A percentile compares a stretch with the other conserved stretches of the same genome.
phyloP scores from a whole-genome alignment of 2,329 filamentous ascomycete genomes.

The Curvularia verruculosa region DNA sequence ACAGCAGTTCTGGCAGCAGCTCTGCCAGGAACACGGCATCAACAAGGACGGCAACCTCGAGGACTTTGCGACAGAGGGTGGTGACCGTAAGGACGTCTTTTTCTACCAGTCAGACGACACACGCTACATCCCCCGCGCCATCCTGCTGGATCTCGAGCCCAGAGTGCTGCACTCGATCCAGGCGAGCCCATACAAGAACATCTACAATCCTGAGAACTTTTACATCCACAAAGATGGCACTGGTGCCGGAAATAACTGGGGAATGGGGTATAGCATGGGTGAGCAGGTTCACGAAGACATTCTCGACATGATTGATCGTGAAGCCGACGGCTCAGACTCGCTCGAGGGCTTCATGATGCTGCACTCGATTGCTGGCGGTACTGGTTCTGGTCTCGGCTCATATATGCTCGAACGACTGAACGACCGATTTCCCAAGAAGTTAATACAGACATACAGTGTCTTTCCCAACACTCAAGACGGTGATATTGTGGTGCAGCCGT shows the following conservation, averaged over 20 bases:
- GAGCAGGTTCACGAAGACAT: constrained; percentile 94
- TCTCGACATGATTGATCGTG: constrained; percentile 98
- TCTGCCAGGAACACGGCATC: constrained; percentile 97
- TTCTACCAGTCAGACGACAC: constrained; percentile 99
- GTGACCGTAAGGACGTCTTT: constrained; percentile 98
- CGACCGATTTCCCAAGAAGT: constrained; percentile 97
- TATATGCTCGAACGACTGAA: constrained; percentile 95
- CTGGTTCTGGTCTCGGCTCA: constrained; percentile 92
- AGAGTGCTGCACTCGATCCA: constrained; percentile 92
- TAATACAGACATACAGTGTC: constrained; percentile 98
- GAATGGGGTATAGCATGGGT: constrained; percentile 90
- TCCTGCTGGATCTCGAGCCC: constrained; percentile 92
- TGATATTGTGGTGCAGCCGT: constrained; percentile 96
- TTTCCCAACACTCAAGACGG: constrained; percentile 91
- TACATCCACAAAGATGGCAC: constrained; percentile 93
- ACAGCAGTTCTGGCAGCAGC: constrained; percentile 98
- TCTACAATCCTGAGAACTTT: constrained; percentile 99
- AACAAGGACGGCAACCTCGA: constrained; percentile 96
- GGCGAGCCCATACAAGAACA: constrained; percentile 92
- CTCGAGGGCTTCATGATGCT: constrained; percentile 99
- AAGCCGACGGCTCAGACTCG: constrained; percentile 97
- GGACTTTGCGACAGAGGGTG: constrained; percentile 96
- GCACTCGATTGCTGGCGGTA: constrained; percentile 96
- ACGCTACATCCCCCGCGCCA: constrained; percentile 94
- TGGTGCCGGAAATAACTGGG: constrained; percentile 98